Evolutionary conservation across 2,329 filamentous ascomycete species (phyloP), one percentile per base, ranked within the genome.

Genomic region (Nectriaceae sp.): DNA sequence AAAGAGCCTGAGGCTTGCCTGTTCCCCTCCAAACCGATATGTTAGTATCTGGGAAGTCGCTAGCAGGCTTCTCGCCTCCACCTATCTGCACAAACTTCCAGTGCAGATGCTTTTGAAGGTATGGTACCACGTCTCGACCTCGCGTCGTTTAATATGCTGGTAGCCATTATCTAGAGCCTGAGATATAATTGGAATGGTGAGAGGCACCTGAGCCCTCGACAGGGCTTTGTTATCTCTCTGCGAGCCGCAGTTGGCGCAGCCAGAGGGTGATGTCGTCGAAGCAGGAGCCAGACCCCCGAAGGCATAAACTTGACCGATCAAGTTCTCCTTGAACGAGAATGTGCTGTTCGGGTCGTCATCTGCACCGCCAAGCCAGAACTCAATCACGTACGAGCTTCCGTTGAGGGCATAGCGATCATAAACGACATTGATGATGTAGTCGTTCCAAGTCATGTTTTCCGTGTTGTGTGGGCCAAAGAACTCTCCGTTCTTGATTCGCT

Each of bases 381-480:
- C 35, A 8, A 55, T 53, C 3, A n/a, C 5, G 24, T 55, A 55
- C 0, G 53, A 53, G 4, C 19, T n/a, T 1, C 53, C 53, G 1
- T 49, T 39, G 5, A 55, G 41, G 1, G 53, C 53, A 13, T 48
- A 55, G 5, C 50, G 42, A 4, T 55, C 50, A n/a, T 54, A 55
- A n/a, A 50, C 21, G 20, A 53, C 47, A 18, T 35, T 50, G 47
- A 53, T 47, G 21, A 53, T 47, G 35, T 53, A 53, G 39, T 53
- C 50, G 29, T 50, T 46, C 50, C 50, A 53, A 2, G 41, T 21
- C n/a, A 31, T 15, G 1, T 18, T 19, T 6, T 47, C 18, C 35
- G 39, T 37, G 16, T 51, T 47, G 35, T 44, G 4, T 0, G 44
- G 44, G 5, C 44, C 44, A 10, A 44, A 44, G 19, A 44, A 44